A percentile compares a stretch with the other conserved stretches of the same genome.
phyloP scores from a whole-genome alignment of 2,329 filamentous ascomycete species.

The Aspergillus versicolor region DNA sequence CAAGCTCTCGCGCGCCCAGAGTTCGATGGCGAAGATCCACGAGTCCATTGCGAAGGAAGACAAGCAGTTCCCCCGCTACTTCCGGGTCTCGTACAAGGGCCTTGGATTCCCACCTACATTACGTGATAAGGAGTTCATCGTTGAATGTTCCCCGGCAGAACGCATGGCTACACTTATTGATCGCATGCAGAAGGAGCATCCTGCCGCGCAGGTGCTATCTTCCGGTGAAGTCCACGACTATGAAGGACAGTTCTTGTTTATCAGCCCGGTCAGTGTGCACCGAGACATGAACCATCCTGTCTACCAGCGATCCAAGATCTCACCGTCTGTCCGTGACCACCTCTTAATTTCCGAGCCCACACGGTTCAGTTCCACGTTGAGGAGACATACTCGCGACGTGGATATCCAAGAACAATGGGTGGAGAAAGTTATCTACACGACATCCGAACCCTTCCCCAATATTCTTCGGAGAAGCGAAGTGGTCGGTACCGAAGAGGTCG shows the following conservation, averaged over 20 bases:
- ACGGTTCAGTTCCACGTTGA: constrained; percentile 73
- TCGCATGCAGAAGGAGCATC: constrained; percentile 87
- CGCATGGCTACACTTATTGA: constrained; percentile 80
- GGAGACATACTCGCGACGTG: constrained; percentile 66
- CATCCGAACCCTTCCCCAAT: constrained; percentile 84
- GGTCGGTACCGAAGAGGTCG: constrained; percentile 63
- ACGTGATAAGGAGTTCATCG: constrained; percentile 88
- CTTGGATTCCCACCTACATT: constrained; percentile 80
- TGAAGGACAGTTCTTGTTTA: constrained; percentile 85
- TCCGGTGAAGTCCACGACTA: constrained; percentile 71
- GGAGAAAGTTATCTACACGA: constrained; percentile 81
- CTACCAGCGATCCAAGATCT: constrained; percentile 83
- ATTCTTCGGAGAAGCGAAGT: constrained; percentile 88
- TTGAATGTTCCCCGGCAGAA: constrained; percentile 77
- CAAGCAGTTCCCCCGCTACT: constrained; percentile 77
- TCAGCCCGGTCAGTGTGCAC: constrained; percentile 77
- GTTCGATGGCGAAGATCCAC: constrained; percentile 89
- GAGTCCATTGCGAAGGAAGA: constrained; percentile 83
- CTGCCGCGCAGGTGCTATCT: constrained; percentile 76
- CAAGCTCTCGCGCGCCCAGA: constrained; percentile 84
- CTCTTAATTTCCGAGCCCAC: constrained; percentile 75
- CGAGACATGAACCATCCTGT: constrained; percentile 80
- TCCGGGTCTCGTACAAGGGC: constrained; percentile 85
- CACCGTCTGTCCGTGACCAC: constrained; percentile 81
- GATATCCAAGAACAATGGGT: constrained; percentile 70